Percentiles rank a stretch among this genome's conserved stretches.
Conservation (phyloP, 2,329 filamentous ascomycete genomes). For the Hyphodiscus sp. region DNA sequence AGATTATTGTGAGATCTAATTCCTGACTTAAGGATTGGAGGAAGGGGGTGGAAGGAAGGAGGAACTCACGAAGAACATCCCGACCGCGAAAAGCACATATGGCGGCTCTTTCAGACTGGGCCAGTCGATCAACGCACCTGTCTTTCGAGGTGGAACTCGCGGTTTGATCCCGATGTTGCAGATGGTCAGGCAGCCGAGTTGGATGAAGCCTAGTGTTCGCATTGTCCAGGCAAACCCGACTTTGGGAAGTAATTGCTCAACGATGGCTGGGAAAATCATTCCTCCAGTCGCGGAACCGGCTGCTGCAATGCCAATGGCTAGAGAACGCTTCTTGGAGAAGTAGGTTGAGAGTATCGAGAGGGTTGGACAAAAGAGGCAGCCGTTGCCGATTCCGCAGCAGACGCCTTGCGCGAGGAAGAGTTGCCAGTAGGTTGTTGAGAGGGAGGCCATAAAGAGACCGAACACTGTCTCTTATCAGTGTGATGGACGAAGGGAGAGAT, state of each 20-base stretch:
- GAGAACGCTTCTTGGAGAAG: slow-evolving; percentile 33
- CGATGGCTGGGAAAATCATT: slow-evolving; percentile 39
- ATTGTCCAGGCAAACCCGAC: slow-evolving; percentile 42
- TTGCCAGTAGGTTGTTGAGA: slow-evolving; percentile 36
- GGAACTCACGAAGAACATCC: slow-evolving; percentile 32
- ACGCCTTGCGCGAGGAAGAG: slow-evolving; percentile 39
- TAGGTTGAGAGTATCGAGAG: slow-evolving; percentile 36
- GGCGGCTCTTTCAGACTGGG: slow-evolving; percentile 37
- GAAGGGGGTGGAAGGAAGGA: not conserved
- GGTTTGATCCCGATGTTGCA: slow-evolving; percentile 35
- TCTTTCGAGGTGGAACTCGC: slow-evolving; percentile 34
- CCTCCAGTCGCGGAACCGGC: slow-evolving; percentile 36
- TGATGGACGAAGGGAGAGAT: not conserved
- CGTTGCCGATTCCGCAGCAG: slow-evolving; percentile 35
- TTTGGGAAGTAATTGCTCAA: slow-evolving; percentile 34
- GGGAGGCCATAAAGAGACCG: slow-evolving; percentile 35
- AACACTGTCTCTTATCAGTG: slow-evolving; percentile 16
- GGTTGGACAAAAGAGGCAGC: slow-evolving; percentile 35
- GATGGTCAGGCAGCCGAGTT: slow-evolving; percentile 31
- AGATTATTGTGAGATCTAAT: too few relatives aligned
- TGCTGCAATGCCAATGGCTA: slow-evolving; percentile 34
- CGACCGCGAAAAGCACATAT: slow-evolving; percentile 39
- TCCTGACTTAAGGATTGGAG: too few relatives aligned
- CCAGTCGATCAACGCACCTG: slow-evolving; percentile 38
- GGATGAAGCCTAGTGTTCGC: slow-evolving; percentile 40